A percentile compares a stretch with the other conserved stretches of the same genome.
These are phyloP conservation scores for Fraxinus pennsylvanica DNA, from an alignment of 257 asterid species.

Conservation along the genomic window DNA sequence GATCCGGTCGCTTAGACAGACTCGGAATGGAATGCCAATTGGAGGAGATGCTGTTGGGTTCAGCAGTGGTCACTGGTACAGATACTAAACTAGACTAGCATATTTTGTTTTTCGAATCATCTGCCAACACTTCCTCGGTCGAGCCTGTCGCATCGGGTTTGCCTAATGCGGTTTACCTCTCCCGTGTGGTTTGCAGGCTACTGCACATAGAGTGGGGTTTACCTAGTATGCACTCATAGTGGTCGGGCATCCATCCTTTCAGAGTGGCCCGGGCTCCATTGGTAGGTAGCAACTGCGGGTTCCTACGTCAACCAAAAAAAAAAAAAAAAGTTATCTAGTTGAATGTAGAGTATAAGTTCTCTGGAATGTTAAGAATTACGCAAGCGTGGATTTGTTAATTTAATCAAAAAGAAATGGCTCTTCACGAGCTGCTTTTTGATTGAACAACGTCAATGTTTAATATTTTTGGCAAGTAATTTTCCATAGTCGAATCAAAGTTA, in stretches of 20 bases:
- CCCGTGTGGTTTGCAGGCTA: too few relatives aligned
- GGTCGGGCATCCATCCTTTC: too few relatives aligned
- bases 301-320: too few relatives aligned
- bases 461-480: too few relatives aligned
- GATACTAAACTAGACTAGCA: conserved; percentile 28
- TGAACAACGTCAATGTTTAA: not conserved
- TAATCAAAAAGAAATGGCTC: not conserved
- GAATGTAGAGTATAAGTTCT: not conserved
- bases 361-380: not conserved
- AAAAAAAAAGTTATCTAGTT: not conserved
- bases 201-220: too few relatives aligned
- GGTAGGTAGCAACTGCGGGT: too few relatives aligned
- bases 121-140: too few relatives aligned
- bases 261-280: too few relatives aligned
- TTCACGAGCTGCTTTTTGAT: not conserved
- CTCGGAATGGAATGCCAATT: conserved; percentile 76
- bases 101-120: not conserved
- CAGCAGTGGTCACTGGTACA: conserved; percentile 55
- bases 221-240: too few relatives aligned
- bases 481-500: too few relatives aligned
- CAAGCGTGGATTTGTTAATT: not conserved
- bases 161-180: too few relatives aligned
- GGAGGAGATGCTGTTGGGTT: conserved; percentile 46
- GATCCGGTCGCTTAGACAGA: conserved; percentile 77
- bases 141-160: too few relatives aligned